A percentile compares a stretch with the other conserved stretches of the same genome.
phyloP scores from a whole-genome alignment of 768 basidiomycete species.

The Lyophyllum semitale region DNA sequence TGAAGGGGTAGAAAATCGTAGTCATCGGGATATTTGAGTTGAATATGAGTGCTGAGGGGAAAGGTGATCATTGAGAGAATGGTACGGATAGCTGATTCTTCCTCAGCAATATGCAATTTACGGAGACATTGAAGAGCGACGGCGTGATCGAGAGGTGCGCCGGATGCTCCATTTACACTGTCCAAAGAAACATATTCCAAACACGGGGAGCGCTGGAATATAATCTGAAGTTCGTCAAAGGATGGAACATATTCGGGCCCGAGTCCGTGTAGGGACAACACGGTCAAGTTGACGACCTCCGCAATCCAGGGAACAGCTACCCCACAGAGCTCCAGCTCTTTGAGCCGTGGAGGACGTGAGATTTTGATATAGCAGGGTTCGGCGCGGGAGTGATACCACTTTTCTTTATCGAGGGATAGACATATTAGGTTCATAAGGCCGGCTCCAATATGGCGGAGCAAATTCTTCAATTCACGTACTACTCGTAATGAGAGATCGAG shows the following conservation, averaged over 20 bases:
- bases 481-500: constrained; percentile 9
- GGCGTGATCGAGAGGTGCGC: not conserved
- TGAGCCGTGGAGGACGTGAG: too few relatives aligned
- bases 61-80: constrained; percentile 6
- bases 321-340: constrained; percentile 3
- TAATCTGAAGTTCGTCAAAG: not conserved
- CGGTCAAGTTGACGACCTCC: constrained; percentile 2
- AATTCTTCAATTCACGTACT: constrained; percentile 2
- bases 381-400: not conserved
- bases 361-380: too few relatives aligned
- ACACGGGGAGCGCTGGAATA: constrained; percentile 4
- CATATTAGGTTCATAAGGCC: constrained; percentile 6
- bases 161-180: not conserved
- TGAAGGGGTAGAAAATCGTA: not conserved
- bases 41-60: not conserved
- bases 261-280: constrained; percentile 3
- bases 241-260: not conserved
- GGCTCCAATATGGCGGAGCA: constrained; percentile 8
- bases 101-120: constrained; percentile 1
- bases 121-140: constrained; percentile 4
- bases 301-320: constrained; percentile 8
- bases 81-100: not conserved
- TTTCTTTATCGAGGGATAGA: constrained; percentile 3
- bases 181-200: constrained; percentile 10
- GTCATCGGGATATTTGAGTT: too few relatives aligned